phyloP scores from a whole-genome alignment of 768 basidiomycete species.

The Scleroderma bovista region DNA sequence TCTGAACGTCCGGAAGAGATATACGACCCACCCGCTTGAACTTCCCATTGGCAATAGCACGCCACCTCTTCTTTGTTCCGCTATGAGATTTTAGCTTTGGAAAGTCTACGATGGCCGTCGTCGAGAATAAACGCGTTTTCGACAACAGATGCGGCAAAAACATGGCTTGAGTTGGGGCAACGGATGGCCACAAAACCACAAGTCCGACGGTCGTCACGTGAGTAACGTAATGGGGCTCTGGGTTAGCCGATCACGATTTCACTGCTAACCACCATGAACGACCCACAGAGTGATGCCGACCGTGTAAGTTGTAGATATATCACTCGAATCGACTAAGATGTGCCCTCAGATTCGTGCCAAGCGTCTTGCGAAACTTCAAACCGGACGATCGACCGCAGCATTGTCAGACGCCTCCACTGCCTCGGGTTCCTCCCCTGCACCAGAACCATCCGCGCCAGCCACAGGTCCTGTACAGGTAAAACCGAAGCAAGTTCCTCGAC shows the following conservation, averaged over 20 bases:
- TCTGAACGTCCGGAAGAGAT: neutral
- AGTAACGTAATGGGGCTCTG: too few relatives aligned
- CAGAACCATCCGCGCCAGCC: slow-evolving; percentile 26
- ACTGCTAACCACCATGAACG: slow-evolving; percentile 27
- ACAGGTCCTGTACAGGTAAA: slow-evolving; percentile 27
- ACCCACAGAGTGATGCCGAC: slow-evolving; percentile 76
- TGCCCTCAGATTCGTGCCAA: slow-evolving; percentile 78
- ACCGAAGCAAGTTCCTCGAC: slow-evolving; percentile 25
- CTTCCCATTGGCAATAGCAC: slow-evolving; percentile 55
- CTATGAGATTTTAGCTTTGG: slow-evolving; percentile 80
- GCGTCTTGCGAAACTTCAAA: slow-evolving; percentile 81
- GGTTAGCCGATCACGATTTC: too few relatives aligned
- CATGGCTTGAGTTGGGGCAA: slow-evolving; percentile 20
- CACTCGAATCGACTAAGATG: neutral
- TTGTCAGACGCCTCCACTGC: slow-evolving; percentile 21
- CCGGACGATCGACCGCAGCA: slow-evolving; percentile 33
- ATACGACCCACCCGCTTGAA: slow-evolving; percentile 67
- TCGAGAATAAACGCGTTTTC: slow-evolving; percentile 50
- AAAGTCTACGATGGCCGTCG: slow-evolving; percentile 47
- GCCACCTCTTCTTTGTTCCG: slow-evolving; percentile 79
- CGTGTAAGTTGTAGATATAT: slow-evolving; percentile 41
- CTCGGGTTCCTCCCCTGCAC: slow-evolving; percentile 3
- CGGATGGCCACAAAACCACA: too few relatives aligned
- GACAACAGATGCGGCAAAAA: slow-evolving; percentile 23
- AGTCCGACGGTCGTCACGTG: too few relatives aligned